Evolutionary conservation across 306 rosid genomes (phyloP).

Genomic region (Vachellia pachyceras): DNA sequence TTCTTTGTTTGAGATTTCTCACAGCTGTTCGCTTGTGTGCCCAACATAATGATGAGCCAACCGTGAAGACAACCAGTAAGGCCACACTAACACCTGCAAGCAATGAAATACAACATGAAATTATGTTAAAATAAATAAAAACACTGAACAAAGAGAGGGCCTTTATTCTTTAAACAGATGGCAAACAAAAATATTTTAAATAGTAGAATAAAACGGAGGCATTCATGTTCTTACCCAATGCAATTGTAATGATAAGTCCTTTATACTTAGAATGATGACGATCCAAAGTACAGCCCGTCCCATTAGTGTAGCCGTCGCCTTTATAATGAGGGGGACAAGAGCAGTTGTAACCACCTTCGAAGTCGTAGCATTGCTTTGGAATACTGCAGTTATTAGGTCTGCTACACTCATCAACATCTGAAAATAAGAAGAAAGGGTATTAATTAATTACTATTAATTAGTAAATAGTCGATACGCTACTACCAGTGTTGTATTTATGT

Average conservation of each 20-base stretch:
- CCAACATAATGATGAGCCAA: background rate
- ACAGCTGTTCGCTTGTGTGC: background rate
- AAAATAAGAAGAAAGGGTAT: background rate
- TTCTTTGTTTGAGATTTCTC: background rate
- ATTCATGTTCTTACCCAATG: background rate
- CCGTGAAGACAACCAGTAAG: background rate
- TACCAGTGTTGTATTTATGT: background rate
- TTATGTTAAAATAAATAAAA: background rate
- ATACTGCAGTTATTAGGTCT: background rate
- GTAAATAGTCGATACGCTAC: no score
- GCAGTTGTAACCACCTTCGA: background rate
- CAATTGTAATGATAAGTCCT: background rate
- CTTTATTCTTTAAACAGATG: background rate
- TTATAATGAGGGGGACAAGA: background rate
- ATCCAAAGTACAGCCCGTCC: background rate
- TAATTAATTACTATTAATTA: no score
- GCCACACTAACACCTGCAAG: background rate
- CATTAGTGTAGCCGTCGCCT: constrained; percentile 1
- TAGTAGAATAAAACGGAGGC: background rate
- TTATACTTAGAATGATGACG: background rate
- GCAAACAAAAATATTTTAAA: background rate
- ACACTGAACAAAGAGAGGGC: background rate
- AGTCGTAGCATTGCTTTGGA: background rate
- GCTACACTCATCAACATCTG: constrained; percentile 28
- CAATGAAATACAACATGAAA: background rate